These are phyloP conservation scores for Pichia exigua DNA, from an alignment of 805 yeast genomes.

Conservation along the genomic window DNA sequence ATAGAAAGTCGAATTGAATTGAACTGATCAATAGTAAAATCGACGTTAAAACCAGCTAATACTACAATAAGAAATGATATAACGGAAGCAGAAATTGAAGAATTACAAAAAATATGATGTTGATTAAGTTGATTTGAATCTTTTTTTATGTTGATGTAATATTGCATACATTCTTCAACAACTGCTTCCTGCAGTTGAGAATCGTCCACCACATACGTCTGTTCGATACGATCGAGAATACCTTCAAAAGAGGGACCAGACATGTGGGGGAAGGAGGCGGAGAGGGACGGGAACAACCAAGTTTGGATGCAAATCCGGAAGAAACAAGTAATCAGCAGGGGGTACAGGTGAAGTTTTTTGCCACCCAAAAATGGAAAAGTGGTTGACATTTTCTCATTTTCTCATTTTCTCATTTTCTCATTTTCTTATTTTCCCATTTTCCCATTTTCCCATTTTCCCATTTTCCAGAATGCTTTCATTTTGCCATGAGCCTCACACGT, in stretches of 20 bases:
- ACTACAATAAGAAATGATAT: conserved; percentile 10
- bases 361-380: no score
- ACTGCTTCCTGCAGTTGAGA: conserved; percentile 17
- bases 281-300: no score
- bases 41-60: conserved; percentile 13
- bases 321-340: no score
- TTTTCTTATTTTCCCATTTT: no score
- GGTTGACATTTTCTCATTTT: no score
- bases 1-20: conserved; percentile 26
- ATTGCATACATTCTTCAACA: conserved; percentile 32
- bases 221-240: conserved; percentile 9
- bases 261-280: neutral
- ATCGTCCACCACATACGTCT: conserved; percentile 27
- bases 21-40: conserved; percentile 28
- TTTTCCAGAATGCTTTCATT: no score
- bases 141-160: conserved; percentile 4
- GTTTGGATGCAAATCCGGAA: no score
- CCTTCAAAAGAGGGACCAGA: neutral
- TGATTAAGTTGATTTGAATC: neutral
- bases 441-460: no score
- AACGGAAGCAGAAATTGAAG: conserved; percentile 6
- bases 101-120: conserved; percentile 13
- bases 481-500: no score
- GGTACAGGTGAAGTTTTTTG: no score
- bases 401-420: no score